Evolutionary conservation across 257 asterid genomes (phyloP).

Genomic region (Nicotiana sylvestris): DNA sequence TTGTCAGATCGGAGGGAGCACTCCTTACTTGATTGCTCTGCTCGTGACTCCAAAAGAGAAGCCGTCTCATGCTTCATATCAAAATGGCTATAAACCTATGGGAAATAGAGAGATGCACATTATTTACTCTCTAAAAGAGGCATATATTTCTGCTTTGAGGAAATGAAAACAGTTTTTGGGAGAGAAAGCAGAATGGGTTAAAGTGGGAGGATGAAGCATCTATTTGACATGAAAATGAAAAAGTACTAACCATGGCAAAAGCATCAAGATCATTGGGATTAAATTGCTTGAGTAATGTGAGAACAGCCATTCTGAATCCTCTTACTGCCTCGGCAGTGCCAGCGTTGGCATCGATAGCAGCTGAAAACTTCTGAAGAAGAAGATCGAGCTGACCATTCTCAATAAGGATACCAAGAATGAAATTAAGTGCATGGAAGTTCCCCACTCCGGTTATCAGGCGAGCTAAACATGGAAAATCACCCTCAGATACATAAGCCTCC

Average conservation of each 20-base stretch:
- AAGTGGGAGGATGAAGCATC: background rate
- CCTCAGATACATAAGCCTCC: slow-evolving; percentile 92
- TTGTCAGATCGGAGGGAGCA: slow-evolving; percentile 75
- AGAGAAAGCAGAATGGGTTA: background rate
- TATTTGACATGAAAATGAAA: background rate
- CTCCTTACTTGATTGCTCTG: slow-evolving; percentile 55
- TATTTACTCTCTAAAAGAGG: slow-evolving; percentile 4
- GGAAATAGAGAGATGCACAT: slow-evolving; percentile 15
- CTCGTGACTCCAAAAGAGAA: slow-evolving; percentile 75
- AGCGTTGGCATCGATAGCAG: slow-evolving; percentile 77
- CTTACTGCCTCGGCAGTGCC: slow-evolving; percentile 83
- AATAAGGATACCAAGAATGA: slow-evolving; percentile 89
- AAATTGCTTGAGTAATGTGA: slow-evolving; percentile 86
- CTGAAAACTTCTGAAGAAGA: slow-evolving; percentile 88
- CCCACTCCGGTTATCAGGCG: slow-evolving; percentile 98
- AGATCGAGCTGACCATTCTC: slow-evolving; percentile 95
- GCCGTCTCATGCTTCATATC: slow-evolving; percentile 98
- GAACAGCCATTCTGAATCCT: slow-evolving; percentile 98
- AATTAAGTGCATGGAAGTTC: slow-evolving; percentile 84
- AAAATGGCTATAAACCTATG: slow-evolving; percentile 86
- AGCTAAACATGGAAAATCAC: slow-evolving; percentile 94
- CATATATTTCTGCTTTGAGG: background rate
- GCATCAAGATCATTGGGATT: slow-evolving; percentile 89
- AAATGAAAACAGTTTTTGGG: background rate
- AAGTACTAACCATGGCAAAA: slow-evolving; percentile 68